These are phyloP conservation scores for Eutrema heterophyllum DNA, from an alignment of 345 rosid species.

Conservation along the genomic window DNA sequence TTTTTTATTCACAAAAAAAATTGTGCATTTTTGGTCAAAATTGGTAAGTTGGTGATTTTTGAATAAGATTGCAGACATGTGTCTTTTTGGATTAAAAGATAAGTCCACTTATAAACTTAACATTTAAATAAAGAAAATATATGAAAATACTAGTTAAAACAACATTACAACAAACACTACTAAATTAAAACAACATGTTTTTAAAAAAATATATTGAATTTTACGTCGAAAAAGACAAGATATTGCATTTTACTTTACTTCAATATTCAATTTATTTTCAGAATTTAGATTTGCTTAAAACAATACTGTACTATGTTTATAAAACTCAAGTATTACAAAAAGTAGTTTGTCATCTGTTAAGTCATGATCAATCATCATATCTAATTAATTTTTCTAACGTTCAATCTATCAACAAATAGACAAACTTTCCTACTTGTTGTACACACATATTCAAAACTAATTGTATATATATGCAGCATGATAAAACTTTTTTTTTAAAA, in stretches of 20 bases:
- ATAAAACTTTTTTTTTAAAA: background rate
- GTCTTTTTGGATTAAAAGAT: background rate
- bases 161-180: background rate
- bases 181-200: background rate
- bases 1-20: too few relatives aligned
- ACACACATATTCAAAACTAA: background rate
- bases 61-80: too few relatives aligned
- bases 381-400: background rate
- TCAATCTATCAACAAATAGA: background rate
- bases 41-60: too few relatives aligned
- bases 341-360: too few relatives aligned
- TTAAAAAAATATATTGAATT: background rate
- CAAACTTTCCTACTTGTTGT: background rate
- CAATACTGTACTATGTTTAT: background rate
- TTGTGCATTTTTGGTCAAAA: too few relatives aligned
- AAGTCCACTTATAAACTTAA: background rate
- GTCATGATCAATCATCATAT: background rate
- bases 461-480: background rate
- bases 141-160: background rate
- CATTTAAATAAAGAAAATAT: background rate
- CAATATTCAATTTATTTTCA: background rate
- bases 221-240: background rate
- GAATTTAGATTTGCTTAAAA: background rate
- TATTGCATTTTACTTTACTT: background rate
- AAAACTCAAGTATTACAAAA: too few relatives aligned